A percentile compares a stretch with the other conserved stretches of the same genome.
phyloP scores from a whole-genome alignment of 1,284 basidiomycete species.

The Fomitopsis palustris region DNA sequence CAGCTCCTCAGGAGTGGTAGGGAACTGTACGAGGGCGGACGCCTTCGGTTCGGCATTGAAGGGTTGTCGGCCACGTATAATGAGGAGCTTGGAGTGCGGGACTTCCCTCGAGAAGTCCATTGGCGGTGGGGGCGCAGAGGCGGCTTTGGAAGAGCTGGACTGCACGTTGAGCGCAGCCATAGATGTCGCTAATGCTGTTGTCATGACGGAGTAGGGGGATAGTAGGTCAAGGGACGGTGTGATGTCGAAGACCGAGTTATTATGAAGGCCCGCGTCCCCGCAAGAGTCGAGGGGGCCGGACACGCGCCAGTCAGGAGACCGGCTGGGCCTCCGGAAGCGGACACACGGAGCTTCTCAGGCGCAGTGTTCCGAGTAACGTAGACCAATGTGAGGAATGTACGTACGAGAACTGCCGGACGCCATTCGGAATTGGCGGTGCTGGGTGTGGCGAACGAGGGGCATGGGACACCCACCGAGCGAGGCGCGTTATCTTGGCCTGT shows the following conservation, averaged over 20 bases:
- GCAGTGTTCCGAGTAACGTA: not conserved
- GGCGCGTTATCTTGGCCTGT: no score
- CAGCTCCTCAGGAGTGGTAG: slow-evolving; percentile 53
- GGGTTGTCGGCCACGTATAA: slow-evolving; percentile 43
- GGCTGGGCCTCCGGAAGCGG: not conserved
- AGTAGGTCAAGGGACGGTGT: no score
- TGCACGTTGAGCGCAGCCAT: not conserved
- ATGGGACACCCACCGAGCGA: no score
- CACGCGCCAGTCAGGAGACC: not conserved
- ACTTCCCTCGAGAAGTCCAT: slow-evolving; percentile 41
- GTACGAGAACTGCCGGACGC: not conserved
- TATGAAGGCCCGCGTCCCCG: no score
- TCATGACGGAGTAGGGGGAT: not conserved
- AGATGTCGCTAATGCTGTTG: not conserved
- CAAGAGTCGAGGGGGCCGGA: not conserved
- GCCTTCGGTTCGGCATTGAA: slow-evolving; percentile 61
- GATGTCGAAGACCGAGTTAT: no score
- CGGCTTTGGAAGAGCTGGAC: slow-evolving; percentile 9
- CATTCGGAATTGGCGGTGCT: not conserved
- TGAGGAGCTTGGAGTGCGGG: slow-evolving; percentile 41
- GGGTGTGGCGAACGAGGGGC: not conserved
- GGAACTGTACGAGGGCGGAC: slow-evolving; percentile 49
- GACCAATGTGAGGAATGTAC: not conserved
- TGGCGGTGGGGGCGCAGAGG: slow-evolving; percentile 14
- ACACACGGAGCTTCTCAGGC: not conserved